Percentiles rank a stretch among this genome's conserved stretches.
Conservation (phyloP, 2,329 filamentous ascomycete genomes). For the Amphichorda felina region DNA sequence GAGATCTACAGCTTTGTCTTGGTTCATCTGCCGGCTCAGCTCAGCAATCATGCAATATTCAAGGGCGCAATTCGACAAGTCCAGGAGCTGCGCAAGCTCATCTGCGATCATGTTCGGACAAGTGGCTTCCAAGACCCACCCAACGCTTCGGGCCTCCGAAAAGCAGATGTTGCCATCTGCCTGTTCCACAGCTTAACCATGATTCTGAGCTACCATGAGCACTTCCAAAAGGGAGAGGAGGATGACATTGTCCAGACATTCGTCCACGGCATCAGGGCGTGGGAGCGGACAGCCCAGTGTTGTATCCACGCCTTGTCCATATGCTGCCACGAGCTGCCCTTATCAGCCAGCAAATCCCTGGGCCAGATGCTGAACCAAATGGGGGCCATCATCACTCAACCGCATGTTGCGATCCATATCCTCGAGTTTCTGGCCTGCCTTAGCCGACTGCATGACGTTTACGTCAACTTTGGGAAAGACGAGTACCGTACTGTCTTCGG, state of each 20-base stretch:
- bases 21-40: constrained; percentile 73
- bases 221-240: constrained; percentile 74
- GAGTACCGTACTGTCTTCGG: constrained; percentile 92
- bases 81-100: constrained; percentile 57
- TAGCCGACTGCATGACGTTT: constrained; percentile 72
- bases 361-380: constrained; percentile 84
- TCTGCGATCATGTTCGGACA: constrained; percentile 75
- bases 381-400: constrained; percentile 91
- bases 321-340: constrained; percentile 87
- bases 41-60: constrained; percentile 85
- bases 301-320: constrained; percentile 93
- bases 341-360: constrained; percentile 75
- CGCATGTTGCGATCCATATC: constrained; percentile 85
- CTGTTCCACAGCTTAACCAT: constrained; percentile 80
- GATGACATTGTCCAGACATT: constrained; percentile 85
- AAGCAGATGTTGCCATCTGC: constrained; percentile 79
- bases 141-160: constrained; percentile 63
- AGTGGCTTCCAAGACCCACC: constrained; percentile 69
- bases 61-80: constrained; percentile 62
- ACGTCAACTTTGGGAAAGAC: constrained; percentile 79
- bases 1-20: constrained; percentile 87
- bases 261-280: constrained; percentile 69
- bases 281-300: constrained; percentile 77
- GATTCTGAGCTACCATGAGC: constrained; percentile 79
- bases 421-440: constrained; percentile 89